These are phyloP conservation scores for Apiospora marii DNA, from an alignment of 2,329 filamentous ascomycete genomes.

Conservation along the genomic window DNA sequence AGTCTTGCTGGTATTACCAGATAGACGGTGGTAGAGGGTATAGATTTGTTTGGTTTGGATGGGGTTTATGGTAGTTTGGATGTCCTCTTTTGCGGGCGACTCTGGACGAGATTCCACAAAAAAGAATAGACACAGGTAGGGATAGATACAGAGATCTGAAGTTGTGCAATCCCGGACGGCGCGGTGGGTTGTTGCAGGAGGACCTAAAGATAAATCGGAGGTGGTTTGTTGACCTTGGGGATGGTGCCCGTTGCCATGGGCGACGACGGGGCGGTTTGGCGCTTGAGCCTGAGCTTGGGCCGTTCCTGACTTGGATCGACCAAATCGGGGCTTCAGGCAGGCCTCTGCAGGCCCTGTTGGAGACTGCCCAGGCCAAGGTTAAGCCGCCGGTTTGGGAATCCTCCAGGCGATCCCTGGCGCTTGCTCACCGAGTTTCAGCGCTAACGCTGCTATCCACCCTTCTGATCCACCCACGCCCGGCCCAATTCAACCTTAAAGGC, in stretches of 20 bases:
- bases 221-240: slow-evolving; percentile 7
- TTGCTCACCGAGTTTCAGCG: slow-evolving; percentile 14
- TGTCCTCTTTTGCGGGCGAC: not conserved
- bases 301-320: not conserved
- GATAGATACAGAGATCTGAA: slow-evolving; percentile 21
- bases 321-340: not conserved
- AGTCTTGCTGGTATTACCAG: slow-evolving; percentile 1
- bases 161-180: slow-evolving; percentile 19
- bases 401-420: slow-evolving; percentile 9
- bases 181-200: slow-evolving; percentile 17
- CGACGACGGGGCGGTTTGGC: not conserved
- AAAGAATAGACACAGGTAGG: slow-evolving; percentile 15
- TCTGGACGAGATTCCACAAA: slow-evolving; percentile 15
- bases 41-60: not conserved
- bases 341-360: not conserved
- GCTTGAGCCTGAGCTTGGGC: slow-evolving; percentile 3
- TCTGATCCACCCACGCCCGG: slow-evolving; percentile 2
- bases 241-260: not conserved
- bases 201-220: slow-evolving; percentile 14
- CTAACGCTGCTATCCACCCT: slow-evolving; percentile 11
- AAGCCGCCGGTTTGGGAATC: slow-evolving; percentile 10
- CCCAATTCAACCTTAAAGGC: slow-evolving; percentile 16
- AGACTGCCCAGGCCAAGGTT: not conserved
- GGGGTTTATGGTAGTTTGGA: not conserved
- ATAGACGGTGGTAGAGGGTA: not conserved